Conservation (phyloP, 345 rosid genomes). For the Theobroma cacao region DNA sequence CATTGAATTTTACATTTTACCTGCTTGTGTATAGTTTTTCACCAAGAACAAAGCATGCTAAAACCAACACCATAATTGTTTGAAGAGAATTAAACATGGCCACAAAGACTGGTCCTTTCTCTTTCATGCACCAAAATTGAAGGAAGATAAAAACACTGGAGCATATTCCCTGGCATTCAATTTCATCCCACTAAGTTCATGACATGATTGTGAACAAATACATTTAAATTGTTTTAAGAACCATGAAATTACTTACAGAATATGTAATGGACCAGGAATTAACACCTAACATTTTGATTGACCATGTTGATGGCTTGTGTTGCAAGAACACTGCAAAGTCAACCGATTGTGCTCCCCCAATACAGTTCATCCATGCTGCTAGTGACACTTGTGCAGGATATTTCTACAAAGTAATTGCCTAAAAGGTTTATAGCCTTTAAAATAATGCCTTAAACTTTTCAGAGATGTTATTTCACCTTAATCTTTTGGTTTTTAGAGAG, state of each 20-base stretch:
- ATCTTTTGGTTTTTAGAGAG: neutral
- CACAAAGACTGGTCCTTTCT: constrained; percentile 55
- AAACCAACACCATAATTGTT: no score
- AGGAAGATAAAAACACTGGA: no score
- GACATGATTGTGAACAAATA: neutral
- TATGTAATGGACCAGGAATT: constrained; percentile 46
- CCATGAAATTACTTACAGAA: constrained; percentile 37
- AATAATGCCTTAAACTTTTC: neutral
- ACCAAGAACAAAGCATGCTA: neutral
- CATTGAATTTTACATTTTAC: neutral
- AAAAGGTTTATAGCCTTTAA: neutral
- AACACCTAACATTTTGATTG: constrained; percentile 34
- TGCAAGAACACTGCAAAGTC: constrained; percentile 38
- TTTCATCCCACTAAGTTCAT: neutral
- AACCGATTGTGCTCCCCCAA: constrained; percentile 58
- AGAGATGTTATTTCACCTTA: neutral
- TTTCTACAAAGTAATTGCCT: constrained; percentile 53
- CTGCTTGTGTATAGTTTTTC: no score
- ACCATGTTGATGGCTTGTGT: constrained; percentile 46
- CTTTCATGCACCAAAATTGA: constrained; percentile 30
- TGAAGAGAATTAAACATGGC: no score
- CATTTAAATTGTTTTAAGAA: no score
- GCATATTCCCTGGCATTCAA: constrained; percentile 41
- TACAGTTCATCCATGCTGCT: constrained; percentile 50
- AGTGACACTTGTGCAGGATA: constrained; percentile 62